Evolutionary conservation across 1,284 basidiomycete genomes (phyloP), one percentile per base, ranked within the genome.

Genomic region (Apiotrichum akiyoshidainum): DNA sequence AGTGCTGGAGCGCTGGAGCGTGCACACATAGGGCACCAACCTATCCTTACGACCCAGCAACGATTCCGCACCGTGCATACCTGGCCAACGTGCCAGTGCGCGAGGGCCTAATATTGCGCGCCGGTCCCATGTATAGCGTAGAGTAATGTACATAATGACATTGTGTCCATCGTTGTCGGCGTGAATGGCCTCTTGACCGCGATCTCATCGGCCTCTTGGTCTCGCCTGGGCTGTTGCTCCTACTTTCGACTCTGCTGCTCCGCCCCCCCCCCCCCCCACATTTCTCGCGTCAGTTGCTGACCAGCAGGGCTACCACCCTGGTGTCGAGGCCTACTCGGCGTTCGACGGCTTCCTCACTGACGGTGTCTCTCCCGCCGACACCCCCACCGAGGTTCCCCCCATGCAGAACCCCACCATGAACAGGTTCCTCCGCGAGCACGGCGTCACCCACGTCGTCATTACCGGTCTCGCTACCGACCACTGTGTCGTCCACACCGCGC

Each of bases 381-480:
- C 66, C 1, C 65, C 66, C 1, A 51, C 34, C 71, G 58, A 51
- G 31, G 41, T 68, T 22, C 44, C 57, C 17, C 16, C 54, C 12
- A 42, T 50, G 37, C 70, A 79, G 70, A 54, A 71, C 65, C 57
- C 58, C 6, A 66, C 67, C 34, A 63, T 84, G 9, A 71, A 71
- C 42, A 62, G 65, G 26, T 67, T 71, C 46, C 74, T 85, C 46
- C 66, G 69, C 50, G 65, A 68, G 8, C 63, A 70, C 41, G 74
- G 67, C 5, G 76, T 85, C 4, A 71, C 73, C 31, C 76, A 78
- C 51, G 79, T 86, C 11, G 81, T 84, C 40, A 77, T 86, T 6
- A 80, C 78, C 1, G 86, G 86, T 5, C 75, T 87, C 19, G 86
- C 86, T 45, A 82, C 83, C 17, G 86, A 87, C 68, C 86, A 82